phyloP scores from a whole-genome alignment of 805 yeast species.

The Candida schatavii region DNA sequence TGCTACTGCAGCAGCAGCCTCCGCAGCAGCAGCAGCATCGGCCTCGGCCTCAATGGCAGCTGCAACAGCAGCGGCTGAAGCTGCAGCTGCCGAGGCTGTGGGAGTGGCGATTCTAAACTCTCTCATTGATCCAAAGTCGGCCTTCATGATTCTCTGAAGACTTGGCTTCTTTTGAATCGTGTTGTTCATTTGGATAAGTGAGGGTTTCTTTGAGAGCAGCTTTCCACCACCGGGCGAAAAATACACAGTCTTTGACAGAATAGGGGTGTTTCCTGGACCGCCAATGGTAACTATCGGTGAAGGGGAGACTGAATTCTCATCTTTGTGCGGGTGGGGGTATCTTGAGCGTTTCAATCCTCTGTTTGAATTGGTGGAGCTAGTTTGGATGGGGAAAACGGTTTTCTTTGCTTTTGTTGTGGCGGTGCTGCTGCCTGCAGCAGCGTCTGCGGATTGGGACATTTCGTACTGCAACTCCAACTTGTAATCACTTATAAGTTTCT shows the following conservation, averaged over 20 bases:
- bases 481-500: slow-evolving; percentile 9
- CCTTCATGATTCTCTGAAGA: background rate
- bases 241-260: slow-evolving; percentile 23
- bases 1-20: too few species aligned
- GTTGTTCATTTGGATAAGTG: slow-evolving; percentile 16
- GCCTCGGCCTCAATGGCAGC: background rate
- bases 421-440: background rate
- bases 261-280: slow-evolving; percentile 19
- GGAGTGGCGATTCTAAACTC: background rate
- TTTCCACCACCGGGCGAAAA: slow-evolving; percentile 27
- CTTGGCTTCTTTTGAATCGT: slow-evolving; percentile 10
- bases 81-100: background rate
- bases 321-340: background rate
- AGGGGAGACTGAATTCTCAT: background rate
- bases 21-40: too few species aligned
- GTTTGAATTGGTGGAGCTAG: background rate
- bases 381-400: background rate
- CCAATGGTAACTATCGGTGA: background rate
- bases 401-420: background rate
- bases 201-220: slow-evolving; percentile 6
- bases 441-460: background rate
- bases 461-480: slow-evolving; percentile 12
- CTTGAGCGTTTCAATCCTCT: slow-evolving; percentile 2
- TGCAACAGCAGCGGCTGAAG: background rate
- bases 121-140: background rate